Evolutionary conservation across 306 rosid species (phyloP), one percentile per base, ranked within the genome.

Genomic region (Acmispon strigosus): DNA sequence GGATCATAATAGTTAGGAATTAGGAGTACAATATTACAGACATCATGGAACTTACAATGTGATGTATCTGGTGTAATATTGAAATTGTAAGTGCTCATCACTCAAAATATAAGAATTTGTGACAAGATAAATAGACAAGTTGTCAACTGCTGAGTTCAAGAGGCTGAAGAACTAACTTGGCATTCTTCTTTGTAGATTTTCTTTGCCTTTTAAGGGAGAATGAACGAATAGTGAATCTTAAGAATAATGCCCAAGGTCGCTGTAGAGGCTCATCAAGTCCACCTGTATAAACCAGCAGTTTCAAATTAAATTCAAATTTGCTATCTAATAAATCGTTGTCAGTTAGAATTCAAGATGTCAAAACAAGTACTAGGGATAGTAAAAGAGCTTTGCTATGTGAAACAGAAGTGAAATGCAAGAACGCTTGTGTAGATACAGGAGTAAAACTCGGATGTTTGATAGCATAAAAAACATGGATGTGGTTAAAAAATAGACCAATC

Each of bases 211-310:
- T 59, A 19, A 81, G 62, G 70, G 69, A 67, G 51, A 87, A 73
- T 5, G 85, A 89, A 75, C 58, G 83, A 66, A 78, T 76, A 48
- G 86, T 14, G 72, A 80, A 80, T 78, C 92, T 89, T 24, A 75
- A 80, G 18, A 91, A 64, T 94, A 94, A 81, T 84, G 91, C 39
- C 99, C 97, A 94, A 42, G 89, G 87, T 69, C 96, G 84, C 79
- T 84, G 83, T 73, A 80, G 55, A 19, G 99, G 97, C 78, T 91
- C 87, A 73, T 94, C 92, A 20, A 94, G 95, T 55, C 97, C 99
- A 69, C 97, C 97, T 94, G 80, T 58, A 37, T n/a, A 44, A 17
- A 69, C 42, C 32, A 47, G 8, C 10, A 42, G 16, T 62, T 72
- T 43, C 20, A 36, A 17, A 8, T 52, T 9, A 15, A 36, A 48